Evolutionary conservation across 2,329 filamentous ascomycete species (phyloP).

Genomic region (Colletotrichum tofieldiae): DNA sequence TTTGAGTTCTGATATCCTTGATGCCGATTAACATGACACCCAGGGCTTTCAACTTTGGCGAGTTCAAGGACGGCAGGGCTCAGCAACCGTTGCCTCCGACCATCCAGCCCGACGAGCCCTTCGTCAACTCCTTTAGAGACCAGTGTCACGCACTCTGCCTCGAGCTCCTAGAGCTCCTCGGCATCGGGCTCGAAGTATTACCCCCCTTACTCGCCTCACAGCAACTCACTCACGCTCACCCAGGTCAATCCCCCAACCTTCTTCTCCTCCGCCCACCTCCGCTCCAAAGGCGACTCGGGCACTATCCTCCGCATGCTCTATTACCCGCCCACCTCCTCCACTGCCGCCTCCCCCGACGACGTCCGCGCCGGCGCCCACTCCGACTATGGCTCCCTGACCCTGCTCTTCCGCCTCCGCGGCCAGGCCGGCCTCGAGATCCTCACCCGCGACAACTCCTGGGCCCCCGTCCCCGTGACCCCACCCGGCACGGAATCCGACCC

Average conservation of each 20-base stretch:
- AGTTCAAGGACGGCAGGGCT: constrained; percentile 78
- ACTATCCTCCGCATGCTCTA: constrained; percentile 80
- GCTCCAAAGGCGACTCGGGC: constrained; percentile 63
- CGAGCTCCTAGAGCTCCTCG: constrained; percentile 82
- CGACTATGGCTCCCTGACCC: constrained; percentile 82
- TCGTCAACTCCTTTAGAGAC: constrained; percentile 77
- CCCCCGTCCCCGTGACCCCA: constrained; percentile 77
- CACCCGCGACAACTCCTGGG: constrained; percentile 70
- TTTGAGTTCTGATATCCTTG: not conserved
- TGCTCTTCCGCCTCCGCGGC: constrained; percentile 88
- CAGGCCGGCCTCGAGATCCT: constrained; percentile 91
- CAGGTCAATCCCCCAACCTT: constrained; percentile 66
- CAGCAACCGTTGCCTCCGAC: constrained; percentile 83
- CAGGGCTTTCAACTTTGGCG: constrained; percentile 93
- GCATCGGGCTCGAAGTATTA: constrained; percentile 78
- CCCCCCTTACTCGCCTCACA: constrained; percentile 11
- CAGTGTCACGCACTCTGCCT: constrained; percentile 82
- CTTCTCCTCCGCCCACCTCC: constrained; percentile 68
- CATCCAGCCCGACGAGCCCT: constrained; percentile 71
- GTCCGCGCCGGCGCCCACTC: constrained; percentile 93
- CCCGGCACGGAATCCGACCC: constrained; percentile 70
- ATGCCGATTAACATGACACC: constrained; percentile 22
- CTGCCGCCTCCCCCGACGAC: constrained; percentile 67
- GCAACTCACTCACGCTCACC: constrained; percentile 19
- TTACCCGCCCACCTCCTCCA: constrained; percentile 72